Base-by-base conservation (phyloP, 139 green algal genomes). In the Haematococcus lacustris region DNA sequence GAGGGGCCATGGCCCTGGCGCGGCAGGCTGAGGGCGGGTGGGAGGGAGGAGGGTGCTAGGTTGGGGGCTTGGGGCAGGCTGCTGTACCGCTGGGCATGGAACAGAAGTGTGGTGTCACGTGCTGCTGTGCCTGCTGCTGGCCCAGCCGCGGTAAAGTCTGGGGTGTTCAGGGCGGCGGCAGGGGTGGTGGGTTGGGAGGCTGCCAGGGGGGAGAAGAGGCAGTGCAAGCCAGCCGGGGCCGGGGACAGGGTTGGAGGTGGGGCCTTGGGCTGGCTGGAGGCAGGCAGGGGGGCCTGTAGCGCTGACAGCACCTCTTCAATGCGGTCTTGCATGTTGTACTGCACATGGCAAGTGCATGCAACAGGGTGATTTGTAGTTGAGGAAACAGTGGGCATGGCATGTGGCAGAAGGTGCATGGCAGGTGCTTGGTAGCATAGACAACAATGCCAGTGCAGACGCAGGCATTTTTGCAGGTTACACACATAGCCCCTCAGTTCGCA, bases 281-380 rank as follows among this genome's bases (percentile, higher is more conserved):
- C 51, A 23, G 40, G 50, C 69, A 59, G 28, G 43, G 73, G 71
- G 25, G 68, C 73, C 60, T 87, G 74, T 63, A 87, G 71, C 62
- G 82, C 74, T 43, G 57, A 23, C 0, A 86, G 64, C 3, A 82
- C 53, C 17, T 35, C 66, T 67, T 87, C 78, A 33, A 87, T 73
- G 26, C 67, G 33, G 26, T 67, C 21, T 23, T 67, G 17, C 51
- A 67, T n/a, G 35, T 70, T 70, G 65, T 82, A 82, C 72, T 78
- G 71, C 66, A 68, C 30, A 51, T 7, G 51, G 64, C 26, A 53
- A 25, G 59, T 37, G 26, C 21, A 66, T 13, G n/a, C 26, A 32
- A 13, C 6, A 51, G 9, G 64, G 34, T 30, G 13, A n/a, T 57
- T 57, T 57, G 47, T 57, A 21, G 13, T n/a, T 57, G 47, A n/a